Percentiles rank a stretch among this genome's conserved stretches.
Conservation (phyloP, 768 basidiomycete species). For the Flagelloscypha sp. region DNA sequence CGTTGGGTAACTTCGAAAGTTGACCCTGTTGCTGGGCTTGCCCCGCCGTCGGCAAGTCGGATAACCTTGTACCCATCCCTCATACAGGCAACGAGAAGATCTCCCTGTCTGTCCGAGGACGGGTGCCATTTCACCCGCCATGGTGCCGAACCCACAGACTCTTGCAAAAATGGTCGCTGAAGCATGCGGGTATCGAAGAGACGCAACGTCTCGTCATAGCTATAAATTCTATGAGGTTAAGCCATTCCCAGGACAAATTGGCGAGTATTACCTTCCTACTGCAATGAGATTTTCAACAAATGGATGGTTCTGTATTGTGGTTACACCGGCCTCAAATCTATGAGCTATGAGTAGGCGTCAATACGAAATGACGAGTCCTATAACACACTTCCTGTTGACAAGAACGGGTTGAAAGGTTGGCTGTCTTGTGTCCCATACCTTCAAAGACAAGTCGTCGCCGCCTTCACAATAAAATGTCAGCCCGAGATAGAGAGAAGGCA, state of each 20-base stretch:
- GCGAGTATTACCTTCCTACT: constrained; percentile 68
- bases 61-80: constrained; percentile 92
- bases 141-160: constrained; percentile 80
- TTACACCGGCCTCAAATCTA: constrained; percentile 91
- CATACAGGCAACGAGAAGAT: constrained; percentile 94
- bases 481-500: constrained; percentile 18
- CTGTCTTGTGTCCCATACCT: constrained; percentile 82
- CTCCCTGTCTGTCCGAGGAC: constrained; percentile 46
- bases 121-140: constrained; percentile 99
- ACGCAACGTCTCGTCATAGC: constrained; percentile 76
- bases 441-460: constrained; percentile 86
- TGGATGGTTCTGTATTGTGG: constrained; percentile 80
- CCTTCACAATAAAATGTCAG: constrained; percentile 36
- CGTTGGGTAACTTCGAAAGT: constrained; percentile 38
- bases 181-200: constrained; percentile 79
- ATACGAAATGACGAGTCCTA: background rate
- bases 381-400: constrained; percentile 59
- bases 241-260: constrained; percentile 3
- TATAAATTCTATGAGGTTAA: constrained; percentile 21
- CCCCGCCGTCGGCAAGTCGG: constrained; percentile 28
- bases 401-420: constrained; percentile 52
- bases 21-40: constrained; percentile 8
- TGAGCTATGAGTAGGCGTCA: background rate
- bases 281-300: constrained; percentile 74
- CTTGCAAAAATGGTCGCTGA: constrained; percentile 42